Conservation (phyloP, 176 grass and related monocot species). For the Phragmites australis region DNA sequence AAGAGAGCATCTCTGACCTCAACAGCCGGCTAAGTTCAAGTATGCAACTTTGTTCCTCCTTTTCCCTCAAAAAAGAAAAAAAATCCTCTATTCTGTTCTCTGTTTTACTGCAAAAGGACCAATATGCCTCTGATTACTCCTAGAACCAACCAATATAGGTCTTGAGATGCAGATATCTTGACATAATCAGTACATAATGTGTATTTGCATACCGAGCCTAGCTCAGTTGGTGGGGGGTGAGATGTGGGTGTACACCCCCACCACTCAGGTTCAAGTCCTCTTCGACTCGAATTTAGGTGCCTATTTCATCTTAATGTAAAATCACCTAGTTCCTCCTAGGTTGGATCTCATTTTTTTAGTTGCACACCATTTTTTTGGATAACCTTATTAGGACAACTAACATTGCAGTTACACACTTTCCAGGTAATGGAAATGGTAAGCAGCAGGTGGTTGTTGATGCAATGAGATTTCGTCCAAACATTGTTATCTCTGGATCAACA, state of each 20-base stretch:
- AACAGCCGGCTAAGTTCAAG: slow-evolving; percentile 68
- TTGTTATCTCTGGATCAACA: slow-evolving; percentile 74
- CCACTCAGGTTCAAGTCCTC: too few relatives aligned
- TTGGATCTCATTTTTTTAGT: too few relatives aligned
- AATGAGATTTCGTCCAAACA: slow-evolving; percentile 86
- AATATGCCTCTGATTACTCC: background rate
- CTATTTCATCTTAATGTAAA: too few relatives aligned
- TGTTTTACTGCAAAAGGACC: background rate
- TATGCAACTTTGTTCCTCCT: slow-evolving; percentile 35
- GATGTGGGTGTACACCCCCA: too few relatives aligned
- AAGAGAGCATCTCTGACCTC: slow-evolving; percentile 76
- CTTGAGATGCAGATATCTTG: background rate
- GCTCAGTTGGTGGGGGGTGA: too few relatives aligned
- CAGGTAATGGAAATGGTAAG: slow-evolving; percentile 42
- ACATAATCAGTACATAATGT: slow-evolving; percentile 5
- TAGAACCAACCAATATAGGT: background rate
- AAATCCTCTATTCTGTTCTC: background rate
- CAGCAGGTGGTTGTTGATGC: slow-evolving; percentile 50
- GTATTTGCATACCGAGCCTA: background rate
- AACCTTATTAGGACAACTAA: slow-evolving; percentile 23
- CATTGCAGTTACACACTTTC: background rate
- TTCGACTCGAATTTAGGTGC: too few relatives aligned
- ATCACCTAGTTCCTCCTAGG: too few relatives aligned
- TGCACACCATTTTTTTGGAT: background rate
- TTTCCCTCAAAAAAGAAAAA: background rate